These are phyloP conservation scores for Pochonia chlamydosporia DNA, from an alignment of 2,329 filamentous ascomycete species.

Conservation along the genomic window DNA sequence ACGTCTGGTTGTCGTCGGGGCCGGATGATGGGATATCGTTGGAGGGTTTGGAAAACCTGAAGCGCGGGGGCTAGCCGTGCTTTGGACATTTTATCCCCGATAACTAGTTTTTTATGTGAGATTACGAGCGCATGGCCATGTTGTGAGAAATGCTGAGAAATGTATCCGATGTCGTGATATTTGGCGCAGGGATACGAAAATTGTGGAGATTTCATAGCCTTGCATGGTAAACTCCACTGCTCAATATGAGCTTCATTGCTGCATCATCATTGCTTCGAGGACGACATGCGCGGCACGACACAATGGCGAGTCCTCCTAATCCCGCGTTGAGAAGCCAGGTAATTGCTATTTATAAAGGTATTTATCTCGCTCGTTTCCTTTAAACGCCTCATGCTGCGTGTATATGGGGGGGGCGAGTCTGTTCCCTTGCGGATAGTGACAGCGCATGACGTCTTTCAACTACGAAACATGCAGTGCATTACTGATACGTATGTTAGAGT, in stretches of 20 bases:
- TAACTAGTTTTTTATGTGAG: too few species aligned
- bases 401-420: too few species aligned
- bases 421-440: too few species aligned
- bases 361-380: not conserved
- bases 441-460: too few species aligned
- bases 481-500: constrained; percentile 47
- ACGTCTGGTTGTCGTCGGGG: constrained; percentile 12
- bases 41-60: constrained; percentile 17
- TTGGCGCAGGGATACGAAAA: too few species aligned
- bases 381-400: too few species aligned
- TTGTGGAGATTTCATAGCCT: too few species aligned
- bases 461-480: not conserved
- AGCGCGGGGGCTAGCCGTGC: constrained; percentile 12
- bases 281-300: not conserved
- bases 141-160: too few species aligned
- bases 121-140: too few species aligned
- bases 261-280: not conserved
- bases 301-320: constrained; percentile 34
- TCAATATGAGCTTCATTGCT: not conserved
- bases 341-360: constrained; percentile 84
- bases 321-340: constrained; percentile 67
- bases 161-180: too few species aligned
- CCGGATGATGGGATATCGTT: constrained; percentile 14
- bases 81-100: constrained; percentile 1
- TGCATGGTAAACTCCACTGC: not conserved